Evolutionary conservation across 2,329 filamentous ascomycete species (phyloP), one percentile per base, ranked within the genome.

Genomic region (Calonectria fujianensis): DNA sequence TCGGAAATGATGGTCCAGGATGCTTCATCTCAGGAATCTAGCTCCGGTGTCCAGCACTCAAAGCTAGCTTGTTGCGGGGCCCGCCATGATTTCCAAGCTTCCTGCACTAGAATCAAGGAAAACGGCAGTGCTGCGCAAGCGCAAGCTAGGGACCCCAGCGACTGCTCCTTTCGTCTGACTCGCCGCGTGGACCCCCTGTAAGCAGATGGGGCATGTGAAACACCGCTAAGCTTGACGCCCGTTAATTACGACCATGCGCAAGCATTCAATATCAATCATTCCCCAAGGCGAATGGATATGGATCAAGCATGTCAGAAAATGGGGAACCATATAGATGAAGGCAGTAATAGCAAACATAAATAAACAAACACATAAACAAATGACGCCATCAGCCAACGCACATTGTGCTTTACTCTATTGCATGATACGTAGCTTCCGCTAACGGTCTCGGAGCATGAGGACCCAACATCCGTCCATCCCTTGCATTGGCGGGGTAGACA

Each of bases 111-210:
- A 59, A 66, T 70, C 66, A 73, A 69, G 71, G 71, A 73, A 63
- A 70, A 16, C 59, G 31, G 71, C 45, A 54, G 57, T 29, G 69
- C n/a, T 69, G 51, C 27, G 24, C 29, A 66, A 59, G 37, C n/a
- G 50, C 51, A 39, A 31, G 50, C 70, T 14, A 32, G 70, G 70
- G 61, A 72, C 27, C 63, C 63, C 20, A 18, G 69, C 35, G 63
- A 50, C 18, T 64, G 64, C 41, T 35, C 9, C 72, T 67, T 69
- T 64, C 59, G 48, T 39, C 27, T 70, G 61, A 45, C 72, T 66
- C 51, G 72, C 59, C 63, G 52, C 70, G 66, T 66, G 72, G 72
- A 41, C 57, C 67, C 72, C 72, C 66, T 70, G 72, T 45, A 74
- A 67, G 59, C 39, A 63, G 24, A 37, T 48, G 52, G 59, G 29